Evolutionary conservation across 352 stramenopile genomes (phyloP), one percentile per base, ranked within the genome.

Genomic region (Halophytophthora batemanensis): DNA sequence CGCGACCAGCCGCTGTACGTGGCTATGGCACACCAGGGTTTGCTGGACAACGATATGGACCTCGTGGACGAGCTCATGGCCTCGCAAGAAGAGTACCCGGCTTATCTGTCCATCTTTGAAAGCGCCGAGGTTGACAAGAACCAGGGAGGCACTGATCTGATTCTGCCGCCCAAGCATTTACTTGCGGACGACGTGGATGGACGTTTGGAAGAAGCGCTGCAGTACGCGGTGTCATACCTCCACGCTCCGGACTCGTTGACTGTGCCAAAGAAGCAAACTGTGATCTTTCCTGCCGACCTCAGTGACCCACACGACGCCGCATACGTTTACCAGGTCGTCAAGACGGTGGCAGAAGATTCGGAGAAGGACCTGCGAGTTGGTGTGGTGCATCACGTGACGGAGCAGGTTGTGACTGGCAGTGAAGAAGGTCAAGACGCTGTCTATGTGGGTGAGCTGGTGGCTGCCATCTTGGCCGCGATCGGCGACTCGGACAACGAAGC

Each of bases 1-100:
- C 67, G 82, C 47, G 90, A 97, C 45, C 89, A 97, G 45, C 62
- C 56, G 5, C 44, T 89, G 4, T 94, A 85, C 33, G 75, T 92
- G 45, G 66, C 62, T 7, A 78, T 94, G 66, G 77, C 75, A 23
- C 71, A 81, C 11, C 60, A 53, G 28, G 77, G 58, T 17, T 53
- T 74, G 41, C 51, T 95, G 28, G 68, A 77, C 29, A 69, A 90
- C 7, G 66, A 69, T 10, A 80, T 75, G 39, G 84, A 91, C 59
- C 54, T 94, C 19, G 56, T 96, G 1, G 67, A 82, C 25, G 67
- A 88, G 43, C 71, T 91, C 1, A 54, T 95, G 40, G 61, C 37
- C 13, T 45, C 53, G n/a, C 72, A 93, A 44, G 69, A 79, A 21
- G 69, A 72, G 2, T 89, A 87, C 17, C 69, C 77, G 35, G 59